A percentile compares a stretch with the other conserved stretches of the same genome.
Conservation (phyloP, 306 rosid species). For the Cicer pinnatifidum region DNA sequence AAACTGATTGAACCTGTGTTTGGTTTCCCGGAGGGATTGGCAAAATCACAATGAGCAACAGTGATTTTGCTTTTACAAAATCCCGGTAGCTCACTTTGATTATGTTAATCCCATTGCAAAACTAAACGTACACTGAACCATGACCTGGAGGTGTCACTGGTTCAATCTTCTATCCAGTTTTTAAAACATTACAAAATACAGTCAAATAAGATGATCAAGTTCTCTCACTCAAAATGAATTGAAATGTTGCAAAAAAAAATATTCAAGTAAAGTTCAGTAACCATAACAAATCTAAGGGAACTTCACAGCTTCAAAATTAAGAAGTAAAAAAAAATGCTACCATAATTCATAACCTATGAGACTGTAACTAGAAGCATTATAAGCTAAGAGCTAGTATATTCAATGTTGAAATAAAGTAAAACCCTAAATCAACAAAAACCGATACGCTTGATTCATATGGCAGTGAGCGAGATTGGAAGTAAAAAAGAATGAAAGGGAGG, state of each 20-base stretch:
- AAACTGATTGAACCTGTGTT: no score
- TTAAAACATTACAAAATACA: neutral
- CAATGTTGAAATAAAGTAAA: neutral
- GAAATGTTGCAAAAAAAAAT: slow-evolving; percentile 19
- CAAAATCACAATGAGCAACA: no score
- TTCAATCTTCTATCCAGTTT: no score
- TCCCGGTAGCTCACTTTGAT: no score
- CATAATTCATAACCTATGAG: slow-evolving; percentile 11
- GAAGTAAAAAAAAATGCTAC: neutral
- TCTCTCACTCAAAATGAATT: slow-evolving; percentile 28
- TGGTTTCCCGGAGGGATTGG: no score
- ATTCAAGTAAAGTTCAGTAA: slow-evolving; percentile 10
- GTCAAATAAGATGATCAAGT: neutral
- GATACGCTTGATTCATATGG: neutral
- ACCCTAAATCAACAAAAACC: slow-evolving; percentile 16
- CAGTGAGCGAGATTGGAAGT: neutral
- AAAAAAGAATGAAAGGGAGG: neutral
- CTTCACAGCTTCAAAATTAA: neutral
- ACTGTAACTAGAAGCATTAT: neutral
- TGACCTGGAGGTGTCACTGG: no score
- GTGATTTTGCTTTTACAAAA: no score
- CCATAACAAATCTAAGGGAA: neutral
- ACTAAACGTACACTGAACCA: no score
- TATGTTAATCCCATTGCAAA: no score
- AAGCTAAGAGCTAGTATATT: neutral